Percentiles rank a stretch among this genome's conserved stretches.
These are phyloP conservation scores for Byssothecium circinans DNA, from an alignment of 2,329 filamentous ascomycete species.

Conservation along the genomic window DNA sequence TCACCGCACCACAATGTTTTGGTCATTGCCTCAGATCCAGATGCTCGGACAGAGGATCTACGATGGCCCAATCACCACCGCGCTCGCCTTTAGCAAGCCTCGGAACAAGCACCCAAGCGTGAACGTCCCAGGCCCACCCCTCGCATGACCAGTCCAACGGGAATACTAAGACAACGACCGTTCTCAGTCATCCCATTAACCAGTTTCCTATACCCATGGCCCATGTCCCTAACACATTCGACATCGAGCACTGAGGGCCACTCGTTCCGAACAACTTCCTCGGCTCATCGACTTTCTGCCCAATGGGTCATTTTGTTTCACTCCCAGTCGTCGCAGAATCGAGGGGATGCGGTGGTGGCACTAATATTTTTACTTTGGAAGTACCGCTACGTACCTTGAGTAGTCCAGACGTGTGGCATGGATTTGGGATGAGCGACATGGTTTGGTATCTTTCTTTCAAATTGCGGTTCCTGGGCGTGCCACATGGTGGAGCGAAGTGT, in stretches of 20 bases:
- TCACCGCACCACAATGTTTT: too few species aligned
- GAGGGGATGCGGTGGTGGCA: background rate
- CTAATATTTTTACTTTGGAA: background rate
- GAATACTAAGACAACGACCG: background rate
- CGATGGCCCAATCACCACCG: too few species aligned
- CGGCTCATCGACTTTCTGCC: conserved; percentile 2
- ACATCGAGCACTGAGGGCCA: conserved; percentile 3
- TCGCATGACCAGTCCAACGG: too few species aligned
- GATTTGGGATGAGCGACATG: background rate
- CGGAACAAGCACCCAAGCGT: conserved; percentile 3
- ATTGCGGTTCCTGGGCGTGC: background rate
- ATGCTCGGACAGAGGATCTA: background rate
- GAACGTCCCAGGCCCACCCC: background rate
- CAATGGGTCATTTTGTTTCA: background rate
- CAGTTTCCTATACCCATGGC: background rate
- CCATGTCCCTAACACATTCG: background rate
- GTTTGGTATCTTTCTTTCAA: background rate
- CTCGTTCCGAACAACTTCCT: conserved; percentile 8
- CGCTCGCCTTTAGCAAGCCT: too few species aligned
- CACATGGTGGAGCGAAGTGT: background rate
- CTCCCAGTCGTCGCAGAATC: background rate
- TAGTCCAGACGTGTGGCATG: background rate
- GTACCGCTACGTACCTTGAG: conserved; percentile 1
- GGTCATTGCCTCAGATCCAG: background rate
- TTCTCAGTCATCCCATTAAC: conserved; percentile 1